Conservation (phyloP, 208 protist genomes). For the Trypanosoma caninum region DNA sequence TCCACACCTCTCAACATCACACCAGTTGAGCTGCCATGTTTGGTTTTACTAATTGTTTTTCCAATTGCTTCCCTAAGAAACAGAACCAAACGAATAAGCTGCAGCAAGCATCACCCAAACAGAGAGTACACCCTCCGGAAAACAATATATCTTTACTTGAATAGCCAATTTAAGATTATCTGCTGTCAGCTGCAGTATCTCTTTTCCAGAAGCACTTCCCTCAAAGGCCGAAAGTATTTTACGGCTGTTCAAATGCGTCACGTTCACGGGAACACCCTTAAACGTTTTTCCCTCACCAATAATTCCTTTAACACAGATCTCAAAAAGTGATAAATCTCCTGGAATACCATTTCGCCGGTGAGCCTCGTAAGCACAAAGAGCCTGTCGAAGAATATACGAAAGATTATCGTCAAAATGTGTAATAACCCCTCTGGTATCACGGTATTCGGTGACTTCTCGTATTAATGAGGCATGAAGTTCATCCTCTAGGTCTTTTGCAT, state of each 20-base stretch:
- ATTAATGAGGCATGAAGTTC: slow-evolving; percentile 55
- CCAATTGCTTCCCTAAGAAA: background rate
- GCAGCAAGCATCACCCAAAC: slow-evolving; percentile 91
- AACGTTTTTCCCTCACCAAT: slow-evolving; percentile 89
- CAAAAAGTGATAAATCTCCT: slow-evolving; percentile 71
- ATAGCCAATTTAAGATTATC: slow-evolving; percentile 75
- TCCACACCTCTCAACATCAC: no score
- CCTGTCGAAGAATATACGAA: slow-evolving; percentile 76
- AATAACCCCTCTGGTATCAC: slow-evolving; percentile 69
- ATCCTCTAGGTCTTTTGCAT: slow-evolving; percentile 37
- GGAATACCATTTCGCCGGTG: slow-evolving; percentile 39
- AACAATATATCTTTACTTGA: slow-evolving; percentile 75
- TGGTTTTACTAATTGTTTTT: no score
- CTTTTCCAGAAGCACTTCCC: slow-evolving; percentile 53
- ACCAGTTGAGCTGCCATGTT: no score
- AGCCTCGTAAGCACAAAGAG: slow-evolving; percentile 78
- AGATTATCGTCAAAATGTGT: slow-evolving; percentile 79
- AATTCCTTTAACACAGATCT: slow-evolving; percentile 75
- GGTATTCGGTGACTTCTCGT: slow-evolving; percentile 40
- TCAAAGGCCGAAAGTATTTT: slow-evolving; percentile 68
- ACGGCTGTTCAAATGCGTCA: slow-evolving; percentile 61
- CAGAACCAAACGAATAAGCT: slow-evolving; percentile 42
- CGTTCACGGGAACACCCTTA: slow-evolving; percentile 88
- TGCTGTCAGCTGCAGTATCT: slow-evolving; percentile 79
- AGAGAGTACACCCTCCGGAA: slow-evolving; percentile 78